Base-by-base conservation (phyloP, 805 yeast genomes). In the Zygoascus ofunaensis region DNA sequence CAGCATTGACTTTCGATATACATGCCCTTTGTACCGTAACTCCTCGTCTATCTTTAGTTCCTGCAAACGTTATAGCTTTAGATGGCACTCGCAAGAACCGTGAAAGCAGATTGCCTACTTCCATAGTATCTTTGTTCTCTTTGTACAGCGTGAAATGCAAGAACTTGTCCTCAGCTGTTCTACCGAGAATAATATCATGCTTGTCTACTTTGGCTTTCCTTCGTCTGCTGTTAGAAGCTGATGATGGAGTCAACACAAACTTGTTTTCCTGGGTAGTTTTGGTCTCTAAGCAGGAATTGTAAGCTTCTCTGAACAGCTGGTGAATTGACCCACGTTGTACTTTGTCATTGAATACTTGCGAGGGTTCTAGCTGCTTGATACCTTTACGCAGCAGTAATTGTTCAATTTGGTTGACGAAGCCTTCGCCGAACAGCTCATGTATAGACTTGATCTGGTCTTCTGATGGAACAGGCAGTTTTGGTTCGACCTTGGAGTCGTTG, bases 121-220 rank as follows among this genome's bases (percentile, higher is more conserved):
- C 97, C 96, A 92, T 86, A 1, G 99, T 89, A 54, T 92, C 99
- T 60, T 89, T 84, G 65, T 92, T 92, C 59, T 92, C 97, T 61
- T 92, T 92, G 68, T 85, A 87, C 22, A 92, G 67, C 10, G 83
- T 77, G 57, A 89, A 82, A 56, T 83, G 89, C 37, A 89, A 65
- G 61, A 66, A 85, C 23, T 81, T 78, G 2, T 96, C 97, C 22
- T 18, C 22, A 23, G 30, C 41, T 5, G 32, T 23, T 12, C 12
- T 26, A 26, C 30, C 30, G 30, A 8, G 10, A 45, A 83, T 70
- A 7, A 26, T 7, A 0, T 47, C 45, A 7, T 48, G 45, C 26
- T 53, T 53, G 39, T 52, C 55, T 21, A 48, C 46, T 43, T 46
- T 46, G 49, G 55, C 23, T 66, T 64, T 42, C 61, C 66, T 45